phyloP scores from a whole-genome alignment of 192 early-diverging fungal species.

The Podila verticillata region DNA sequence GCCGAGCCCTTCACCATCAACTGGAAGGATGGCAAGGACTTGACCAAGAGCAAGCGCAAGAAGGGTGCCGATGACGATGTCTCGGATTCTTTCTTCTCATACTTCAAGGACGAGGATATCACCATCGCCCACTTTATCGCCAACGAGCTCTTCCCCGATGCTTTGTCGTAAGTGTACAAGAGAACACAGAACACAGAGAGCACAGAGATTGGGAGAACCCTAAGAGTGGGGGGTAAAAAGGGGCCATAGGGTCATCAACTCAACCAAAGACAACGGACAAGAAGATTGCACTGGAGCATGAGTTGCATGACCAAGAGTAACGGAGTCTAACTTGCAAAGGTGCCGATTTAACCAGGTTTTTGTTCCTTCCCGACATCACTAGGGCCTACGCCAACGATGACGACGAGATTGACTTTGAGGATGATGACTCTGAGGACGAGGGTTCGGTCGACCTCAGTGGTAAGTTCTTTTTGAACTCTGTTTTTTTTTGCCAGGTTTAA shows the following conservation, averaged over 20 bases:
- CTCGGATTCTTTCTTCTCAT: slow-evolving; percentile 38
- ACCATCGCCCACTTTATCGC: slow-evolving; percentile 24
- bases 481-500: neutral
- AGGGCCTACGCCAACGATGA: slow-evolving; percentile 11
- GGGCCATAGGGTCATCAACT: neutral
- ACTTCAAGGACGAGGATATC: slow-evolving; percentile 31
- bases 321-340: neutral
- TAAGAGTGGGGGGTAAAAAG: neutral
- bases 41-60: slow-evolving; percentile 55
- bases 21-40: slow-evolving; percentile 69
- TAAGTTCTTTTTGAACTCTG: slow-evolving; percentile 12
- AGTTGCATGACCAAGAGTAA: neutral
- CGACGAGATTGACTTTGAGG: slow-evolving; percentile 18
- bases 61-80: slow-evolving; percentile 55
- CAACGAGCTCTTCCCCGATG: slow-evolving; percentile 33
- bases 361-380: neutral
- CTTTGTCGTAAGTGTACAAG: slow-evolving; percentile 29
- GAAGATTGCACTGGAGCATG: neutral
- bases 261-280: neutral
- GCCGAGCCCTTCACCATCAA: slow-evolving; percentile 47
- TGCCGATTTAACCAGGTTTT: neutral
- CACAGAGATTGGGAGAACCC: neutral
- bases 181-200: neutral
- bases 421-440: slow-evolving; percentile 29
- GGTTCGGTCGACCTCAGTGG: slow-evolving; percentile 32